Base-by-base conservation (phyloP, 306 rosid genomes). In the Dryas octopetala region DNA sequence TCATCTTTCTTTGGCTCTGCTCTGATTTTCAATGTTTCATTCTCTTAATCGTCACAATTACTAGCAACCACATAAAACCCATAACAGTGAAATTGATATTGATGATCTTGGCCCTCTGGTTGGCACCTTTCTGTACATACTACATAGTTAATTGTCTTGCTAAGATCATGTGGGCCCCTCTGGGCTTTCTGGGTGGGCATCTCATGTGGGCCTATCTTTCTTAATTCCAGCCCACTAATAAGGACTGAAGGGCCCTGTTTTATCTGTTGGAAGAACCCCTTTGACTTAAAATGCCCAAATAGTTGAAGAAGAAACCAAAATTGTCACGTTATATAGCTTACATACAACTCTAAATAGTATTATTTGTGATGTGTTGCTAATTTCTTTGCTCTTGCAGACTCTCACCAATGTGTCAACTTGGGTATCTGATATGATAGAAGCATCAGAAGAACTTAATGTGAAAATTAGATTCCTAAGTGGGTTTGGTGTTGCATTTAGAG, bases 401-500 rank as follows among this genome's bases (percentile, higher is more conserved):
- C 68, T 90, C 40, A 77, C 57, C 17, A 86, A 86, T 74, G 87
- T 83, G 61, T 74, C 81, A 28, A 84, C 80, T 80, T 75, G 84
- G 87, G 73, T 87, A 54, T 26, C 48, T 55, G 43, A 84, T 44
- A 73, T 83, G 74, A 83, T 54, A 59, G 85, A 79, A 2, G 47
- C 9, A 32, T 59, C 73, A 60, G 73, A 86, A 46, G 79, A 83
- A 73, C 86, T 73, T n/a, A 82, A 66, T 32, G 88, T 86, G 71
- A 91, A 83, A 47, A 62, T 83, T 59, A 75, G 40, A 62, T 90
- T 85, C 78, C 85, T 90, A 0, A 64, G 81, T 70, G 87, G 86
- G 58, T 86, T 88, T 65, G 62, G 57, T 44, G 63, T 78, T 48
- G 96, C 95, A 6, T 85, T 88, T 81, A 84, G 74, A 70, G 75